Conservation (phyloP, 2,329 filamentous ascomycete species). For the Alternaria metachromatica region DNA sequence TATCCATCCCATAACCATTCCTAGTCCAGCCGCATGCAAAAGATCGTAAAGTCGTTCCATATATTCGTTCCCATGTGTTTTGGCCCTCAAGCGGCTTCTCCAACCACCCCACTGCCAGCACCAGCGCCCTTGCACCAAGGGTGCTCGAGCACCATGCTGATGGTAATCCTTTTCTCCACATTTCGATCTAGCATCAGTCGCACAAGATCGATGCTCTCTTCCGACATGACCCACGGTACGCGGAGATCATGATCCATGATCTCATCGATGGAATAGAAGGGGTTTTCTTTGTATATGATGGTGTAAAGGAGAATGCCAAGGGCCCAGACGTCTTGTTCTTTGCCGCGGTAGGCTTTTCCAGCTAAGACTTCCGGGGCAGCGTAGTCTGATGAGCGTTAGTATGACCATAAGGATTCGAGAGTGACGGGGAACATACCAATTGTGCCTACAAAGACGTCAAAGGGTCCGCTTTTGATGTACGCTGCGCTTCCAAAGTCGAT, state of each 20-base stretch:
- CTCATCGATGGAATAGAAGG: slow-evolving; percentile 98
- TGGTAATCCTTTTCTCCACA: slow-evolving; percentile 81
- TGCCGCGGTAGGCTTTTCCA: slow-evolving; percentile 88
- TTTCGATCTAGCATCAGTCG: slow-evolving; percentile 91
- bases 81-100: not conserved
- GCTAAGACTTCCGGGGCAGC: slow-evolving; percentile 97
- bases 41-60: slow-evolving; percentile 8
- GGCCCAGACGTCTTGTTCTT: slow-evolving; percentile 98
- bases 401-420: not conserved
- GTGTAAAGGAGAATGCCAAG: slow-evolving; percentile 96
- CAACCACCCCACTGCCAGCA: not conserved
- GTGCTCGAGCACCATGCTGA: slow-evolving; percentile 85
- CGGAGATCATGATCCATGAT: slow-evolving; percentile 97
- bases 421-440: slow-evolving; percentile 71
- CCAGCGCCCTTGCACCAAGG: slow-evolving; percentile 69
- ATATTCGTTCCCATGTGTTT: not conserved
- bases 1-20: not conserved
- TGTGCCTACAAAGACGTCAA: slow-evolving; percentile 98
- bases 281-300: slow-evolving; percentile 99
- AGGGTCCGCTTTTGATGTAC: slow-evolving; percentile 97
- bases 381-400: slow-evolving; percentile 71
- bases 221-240: slow-evolving; percentile 86
- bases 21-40: not conserved
- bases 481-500: slow-evolving; percentile 98
- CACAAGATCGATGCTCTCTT: slow-evolving; percentile 91